These are phyloP conservation scores for Penicillium italicum DNA, from an alignment of 2,329 filamentous ascomycete species.

Conservation along the genomic window DNA sequence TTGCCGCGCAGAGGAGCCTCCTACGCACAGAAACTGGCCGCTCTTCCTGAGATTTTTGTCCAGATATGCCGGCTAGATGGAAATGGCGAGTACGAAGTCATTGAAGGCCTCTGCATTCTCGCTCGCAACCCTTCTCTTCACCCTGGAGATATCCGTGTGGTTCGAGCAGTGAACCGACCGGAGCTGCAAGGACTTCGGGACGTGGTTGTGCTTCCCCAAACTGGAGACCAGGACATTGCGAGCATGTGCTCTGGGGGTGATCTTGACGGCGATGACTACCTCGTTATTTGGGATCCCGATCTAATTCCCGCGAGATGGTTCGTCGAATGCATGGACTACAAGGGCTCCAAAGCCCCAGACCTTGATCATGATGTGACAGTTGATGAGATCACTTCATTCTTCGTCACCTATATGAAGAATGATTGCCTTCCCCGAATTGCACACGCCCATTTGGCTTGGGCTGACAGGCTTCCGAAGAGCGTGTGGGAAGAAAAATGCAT, in stretches of 20 bases:
- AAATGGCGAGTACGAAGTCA: slow-evolving; percentile 56
- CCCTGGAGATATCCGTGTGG: slow-evolving; percentile 84
- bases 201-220: slow-evolving; percentile 81
- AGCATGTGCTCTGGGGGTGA: slow-evolving; percentile 97
- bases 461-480: slow-evolving; percentile 61
- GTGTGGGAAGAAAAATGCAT: slow-evolving; percentile 69
- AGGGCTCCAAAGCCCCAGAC: slow-evolving; percentile 53
- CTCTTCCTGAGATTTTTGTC: slow-evolving; percentile 81
- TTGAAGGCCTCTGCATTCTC: slow-evolving; percentile 75
- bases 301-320: slow-evolving; percentile 71
- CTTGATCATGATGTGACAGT: slow-evolving; percentile 63
- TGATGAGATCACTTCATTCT: slow-evolving; percentile 75
- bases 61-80: slow-evolving; percentile 64
- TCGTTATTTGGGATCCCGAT: slow-evolving; percentile 82
- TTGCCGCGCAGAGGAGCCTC: slow-evolving; percentile 33
- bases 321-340: slow-evolving; percentile 72
- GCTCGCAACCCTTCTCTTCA: slow-evolving; percentile 93
- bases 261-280: slow-evolving; percentile 91
- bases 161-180: slow-evolving; percentile 73
- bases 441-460: slow-evolving; percentile 71
- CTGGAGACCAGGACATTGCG: slow-evolving; percentile 76
- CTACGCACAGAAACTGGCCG: slow-evolving; percentile 45
- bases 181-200: slow-evolving; percentile 73
- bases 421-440: slow-evolving; percentile 78
- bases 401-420: slow-evolving; percentile 89